These are phyloP conservation scores for Ramaria sp. DNA, from an alignment of 768 basidiomycete genomes.

Conservation along the genomic window DNA sequence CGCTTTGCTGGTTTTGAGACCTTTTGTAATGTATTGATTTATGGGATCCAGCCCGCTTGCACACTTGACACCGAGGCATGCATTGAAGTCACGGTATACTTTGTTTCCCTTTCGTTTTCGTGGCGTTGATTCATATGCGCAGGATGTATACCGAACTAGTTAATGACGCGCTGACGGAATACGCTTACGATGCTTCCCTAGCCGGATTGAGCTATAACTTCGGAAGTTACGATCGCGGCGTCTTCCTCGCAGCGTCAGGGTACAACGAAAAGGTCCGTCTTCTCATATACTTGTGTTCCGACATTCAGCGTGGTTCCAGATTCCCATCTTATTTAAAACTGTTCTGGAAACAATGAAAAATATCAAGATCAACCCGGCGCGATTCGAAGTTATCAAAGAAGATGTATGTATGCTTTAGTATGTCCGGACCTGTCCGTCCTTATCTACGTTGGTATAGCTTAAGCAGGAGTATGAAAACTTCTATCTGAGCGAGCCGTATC, in stretches of 20 bases:
- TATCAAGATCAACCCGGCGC: slow-evolving; percentile 52
- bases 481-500: slow-evolving; percentile 73
- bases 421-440: background rate
- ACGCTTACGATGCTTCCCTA: slow-evolving; percentile 84
- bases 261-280: slow-evolving; percentile 78
- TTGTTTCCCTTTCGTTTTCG: background rate
- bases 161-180: slow-evolving; percentile 81
- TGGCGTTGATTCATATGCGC: slow-evolving; percentile 1
- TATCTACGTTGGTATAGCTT: slow-evolving; percentile 31
- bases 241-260: slow-evolving; percentile 61
- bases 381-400: slow-evolving; percentile 77
- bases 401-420: slow-evolving; percentile 36
- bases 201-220: slow-evolving; percentile 78
- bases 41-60: slow-evolving; percentile 37
- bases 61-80: slow-evolving; percentile 51
- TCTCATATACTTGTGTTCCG: background rate
- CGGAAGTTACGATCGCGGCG: slow-evolving; percentile 46
- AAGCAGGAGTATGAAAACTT: slow-evolving; percentile 80
- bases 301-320: slow-evolving; percentile 2
- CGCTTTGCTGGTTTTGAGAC: slow-evolving; percentile 1
- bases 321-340: slow-evolving; percentile 58
- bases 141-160: slow-evolving; percentile 81
- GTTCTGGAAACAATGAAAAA: slow-evolving; percentile 60
- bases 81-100: slow-evolving; percentile 61
- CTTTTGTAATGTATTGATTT: background rate